These are phyloP conservation scores for Xanthoceras sorbifolium DNA, from an alignment of 345 rosid genomes.

Conservation along the genomic window DNA sequence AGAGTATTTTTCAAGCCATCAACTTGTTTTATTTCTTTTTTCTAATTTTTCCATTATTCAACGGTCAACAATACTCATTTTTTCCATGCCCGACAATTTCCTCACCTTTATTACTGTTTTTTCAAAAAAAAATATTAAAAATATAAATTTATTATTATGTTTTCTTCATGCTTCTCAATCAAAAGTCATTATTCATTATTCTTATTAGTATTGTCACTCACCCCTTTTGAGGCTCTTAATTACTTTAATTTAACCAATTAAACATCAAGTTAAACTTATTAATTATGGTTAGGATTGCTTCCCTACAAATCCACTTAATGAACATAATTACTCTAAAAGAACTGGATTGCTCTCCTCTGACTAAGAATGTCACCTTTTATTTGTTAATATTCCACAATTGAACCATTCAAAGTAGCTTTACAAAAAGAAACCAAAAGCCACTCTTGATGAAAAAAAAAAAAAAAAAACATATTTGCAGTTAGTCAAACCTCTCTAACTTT, in stretches of 20 bases:
- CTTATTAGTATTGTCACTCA: neutral
- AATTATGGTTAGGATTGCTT: neutral
- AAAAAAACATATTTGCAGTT: neutral
- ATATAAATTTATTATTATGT: no score
- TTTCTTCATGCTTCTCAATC: neutral
- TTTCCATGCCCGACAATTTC: neutral
- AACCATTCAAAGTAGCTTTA: neutral
- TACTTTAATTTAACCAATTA: neutral
- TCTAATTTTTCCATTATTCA: constrained; percentile 2
- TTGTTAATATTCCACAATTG: neutral
- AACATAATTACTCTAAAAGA: no score
- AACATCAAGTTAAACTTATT: neutral
- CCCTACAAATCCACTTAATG: no score
- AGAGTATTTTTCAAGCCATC: no score
- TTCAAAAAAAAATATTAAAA: neutral
- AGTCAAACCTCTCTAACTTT: constrained; percentile 9
- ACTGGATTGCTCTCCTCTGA: no score
- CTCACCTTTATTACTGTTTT: neutral
- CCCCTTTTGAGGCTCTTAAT: neutral
- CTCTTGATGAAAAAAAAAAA: no score
- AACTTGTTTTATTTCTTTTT: no score
- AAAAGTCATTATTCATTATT: neutral
- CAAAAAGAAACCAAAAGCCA: neutral
- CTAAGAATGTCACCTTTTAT: neutral
- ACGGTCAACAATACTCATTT: neutral